Conservation (phyloP, 1,284 basidiomycete genomes). For the Taiwanofungus camphoratus region DNA sequence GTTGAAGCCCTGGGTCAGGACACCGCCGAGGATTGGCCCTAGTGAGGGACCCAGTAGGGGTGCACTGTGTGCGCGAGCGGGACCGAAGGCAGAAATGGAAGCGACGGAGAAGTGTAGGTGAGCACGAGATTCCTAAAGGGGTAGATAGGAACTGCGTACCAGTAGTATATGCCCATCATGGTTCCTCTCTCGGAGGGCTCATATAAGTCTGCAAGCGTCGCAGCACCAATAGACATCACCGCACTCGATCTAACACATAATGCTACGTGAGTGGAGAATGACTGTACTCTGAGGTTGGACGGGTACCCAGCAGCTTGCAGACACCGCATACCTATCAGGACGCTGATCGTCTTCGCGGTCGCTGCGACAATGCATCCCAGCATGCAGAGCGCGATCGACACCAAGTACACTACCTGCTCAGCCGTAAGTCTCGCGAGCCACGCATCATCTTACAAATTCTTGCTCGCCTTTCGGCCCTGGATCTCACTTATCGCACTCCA, state of each 20-base stretch:
- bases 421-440: constrained; percentile 3
- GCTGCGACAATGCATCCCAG: constrained; percentile 64
- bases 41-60: constrained; percentile 48
- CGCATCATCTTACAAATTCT: neutral
- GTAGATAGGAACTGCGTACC: constrained; percentile 11
- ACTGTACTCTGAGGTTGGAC: neutral
- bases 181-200: constrained; percentile 75
- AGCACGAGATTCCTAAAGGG: neutral
- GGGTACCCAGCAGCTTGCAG: constrained; percentile 60
- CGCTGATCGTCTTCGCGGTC: constrained; percentile 55
- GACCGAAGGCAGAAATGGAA: neutral
- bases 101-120: neutral
- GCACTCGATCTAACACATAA: constrained; percentile 55
- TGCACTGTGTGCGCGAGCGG: constrained; percentile 16
- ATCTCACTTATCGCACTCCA: constrained; percentile 78
- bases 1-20: constrained; percentile 58
- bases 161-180: constrained; percentile 75
- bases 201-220: constrained; percentile 78
- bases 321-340: constrained; percentile 70
- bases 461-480: constrained; percentile 68
- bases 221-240: constrained; percentile 75
- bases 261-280: neutral
- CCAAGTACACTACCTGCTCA: constrained; percentile 57
- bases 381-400: constrained; percentile 55
- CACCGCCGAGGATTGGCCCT: constrained; percentile 71